phyloP scores from a whole-genome alignment of 1,139 yeast genomes.

The Pneumocystis jirovecii region DNA sequence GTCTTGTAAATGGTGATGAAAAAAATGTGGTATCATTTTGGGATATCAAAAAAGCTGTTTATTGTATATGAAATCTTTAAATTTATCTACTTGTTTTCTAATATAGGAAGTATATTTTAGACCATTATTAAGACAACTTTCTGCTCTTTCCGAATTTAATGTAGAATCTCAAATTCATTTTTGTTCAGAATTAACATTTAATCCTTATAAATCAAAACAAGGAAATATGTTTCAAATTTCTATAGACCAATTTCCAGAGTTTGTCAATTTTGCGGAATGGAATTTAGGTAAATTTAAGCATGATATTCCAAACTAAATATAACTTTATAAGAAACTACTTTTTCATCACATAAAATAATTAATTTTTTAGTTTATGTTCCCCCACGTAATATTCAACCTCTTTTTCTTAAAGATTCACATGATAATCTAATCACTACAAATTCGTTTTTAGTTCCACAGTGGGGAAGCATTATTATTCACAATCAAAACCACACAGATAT shows the following conservation, averaged over 20 bases:
- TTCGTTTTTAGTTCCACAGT: conserved; percentile 73
- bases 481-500: conserved; percentile 17
- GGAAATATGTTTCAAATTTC: conserved; percentile 19
- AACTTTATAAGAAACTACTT: not conserved
- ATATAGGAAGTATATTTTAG: conserved; percentile 26
- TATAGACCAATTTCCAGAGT: conserved; percentile 42
- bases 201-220: conserved; percentile 16
- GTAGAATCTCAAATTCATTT: conserved; percentile 69
- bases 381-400: conserved; percentile 32
- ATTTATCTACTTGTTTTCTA: not conserved
- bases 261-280: conserved; percentile 70
- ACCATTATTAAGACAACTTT: conserved; percentile 31
- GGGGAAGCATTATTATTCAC: conserved; percentile 47
- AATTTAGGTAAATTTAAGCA: conserved; percentile 33
- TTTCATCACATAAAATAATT: conserved; percentile 40
- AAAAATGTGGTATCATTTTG: conserved; percentile 33
- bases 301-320: not conserved
- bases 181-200: conserved; percentile 35
- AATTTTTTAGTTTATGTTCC: conserved; percentile 60
- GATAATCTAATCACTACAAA: conserved; percentile 32
- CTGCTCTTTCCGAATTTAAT: conserved; percentile 53
- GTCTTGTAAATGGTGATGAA: conserved; percentile 44
- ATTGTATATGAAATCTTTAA: not conserved
- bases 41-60: conserved; percentile 38
- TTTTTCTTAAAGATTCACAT: conserved; percentile 26